Percentiles rank a stretch among this genome's conserved stretches.
phyloP scores from a whole-genome alignment of 2,329 filamentous ascomycete species.

The Cercospora sp. region DNA sequence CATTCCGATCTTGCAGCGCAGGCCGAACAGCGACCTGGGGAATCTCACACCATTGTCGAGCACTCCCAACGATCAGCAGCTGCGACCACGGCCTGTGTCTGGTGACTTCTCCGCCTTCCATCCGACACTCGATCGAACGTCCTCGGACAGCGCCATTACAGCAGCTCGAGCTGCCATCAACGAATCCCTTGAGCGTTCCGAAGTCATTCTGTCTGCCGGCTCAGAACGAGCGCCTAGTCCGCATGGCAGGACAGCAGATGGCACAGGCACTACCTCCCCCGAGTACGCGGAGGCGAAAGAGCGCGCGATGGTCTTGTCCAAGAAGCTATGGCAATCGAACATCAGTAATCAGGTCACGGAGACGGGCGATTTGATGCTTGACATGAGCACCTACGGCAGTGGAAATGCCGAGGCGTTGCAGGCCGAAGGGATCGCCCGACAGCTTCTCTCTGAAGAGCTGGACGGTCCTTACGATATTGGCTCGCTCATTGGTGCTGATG shows the following conservation, averaged over 20 bases:
- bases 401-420: conserved; percentile 89
- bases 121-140: conserved; percentile 46
- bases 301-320: conserved; percentile 79
- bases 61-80: conserved; percentile 20
- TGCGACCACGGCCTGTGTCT: conserved; percentile 22
- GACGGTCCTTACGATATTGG: conserved; percentile 97
- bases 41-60: conserved; percentile 35
- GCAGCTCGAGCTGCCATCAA: conserved; percentile 44
- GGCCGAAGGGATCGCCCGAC: conserved; percentile 89
- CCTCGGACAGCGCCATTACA: conserved; percentile 57
- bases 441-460: conserved; percentile 87
- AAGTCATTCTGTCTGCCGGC: conserved; percentile 23
- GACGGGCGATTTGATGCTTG: conserved; percentile 90
- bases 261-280: conserved; percentile 66
- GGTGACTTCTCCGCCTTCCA: conserved; percentile 26
- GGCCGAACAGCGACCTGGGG: conserved; percentile 52
- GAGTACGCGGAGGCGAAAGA: conserved; percentile 74
- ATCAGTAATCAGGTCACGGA: conserved; percentile 93
- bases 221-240: conserved; percentile 29
- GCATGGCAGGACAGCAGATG: conserved; percentile 17
- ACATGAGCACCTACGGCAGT: conserved; percentile 96
- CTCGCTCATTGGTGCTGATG: conserved; percentile 89
- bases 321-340: conserved; percentile 83
- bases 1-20: conserved; percentile 26
- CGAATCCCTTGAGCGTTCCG: conserved; percentile 35